Evolutionary conservation across 2,329 filamentous ascomycete genomes (phyloP).

Genomic region (Alternaria solani): DNA sequence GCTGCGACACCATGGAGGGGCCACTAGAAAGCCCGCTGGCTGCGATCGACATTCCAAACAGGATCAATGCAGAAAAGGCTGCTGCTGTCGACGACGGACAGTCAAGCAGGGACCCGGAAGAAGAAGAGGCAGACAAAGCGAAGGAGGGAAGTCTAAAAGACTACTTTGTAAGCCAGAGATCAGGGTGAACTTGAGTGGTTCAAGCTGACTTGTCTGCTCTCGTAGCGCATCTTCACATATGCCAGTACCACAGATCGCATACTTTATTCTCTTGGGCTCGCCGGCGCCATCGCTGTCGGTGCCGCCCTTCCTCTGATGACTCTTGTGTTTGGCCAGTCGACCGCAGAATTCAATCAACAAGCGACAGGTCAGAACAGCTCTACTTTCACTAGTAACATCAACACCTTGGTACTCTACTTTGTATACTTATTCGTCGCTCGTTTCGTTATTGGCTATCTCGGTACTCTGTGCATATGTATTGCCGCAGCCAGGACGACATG

Average conservation of each 20-base stretch:
- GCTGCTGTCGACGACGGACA: neutral
- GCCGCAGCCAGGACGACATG: slow-evolving; percentile 54
- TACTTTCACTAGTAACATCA: slow-evolving; percentile 15
- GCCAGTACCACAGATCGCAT: slow-evolving; percentile 12
- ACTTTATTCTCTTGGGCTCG: slow-evolving; percentile 11
- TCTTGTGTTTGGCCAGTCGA: slow-evolving; percentile 29
- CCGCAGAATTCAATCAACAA: slow-evolving; percentile 24
- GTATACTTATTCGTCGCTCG: slow-evolving; percentile 31
- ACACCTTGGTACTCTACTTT: slow-evolving; percentile 32
- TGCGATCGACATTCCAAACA: neutral
- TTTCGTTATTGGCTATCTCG: slow-evolving; percentile 72
- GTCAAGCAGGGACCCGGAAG: neutral
- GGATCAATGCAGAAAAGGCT: neutral
- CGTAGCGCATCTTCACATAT: slow-evolving; percentile 21
- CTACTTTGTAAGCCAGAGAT: slow-evolving; percentile 3
- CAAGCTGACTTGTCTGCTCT: neutral
- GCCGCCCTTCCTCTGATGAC: slow-evolving; percentile 80
- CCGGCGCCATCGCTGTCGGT: slow-evolving; percentile 68
- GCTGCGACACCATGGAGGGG: neutral
- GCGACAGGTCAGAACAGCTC: slow-evolving; percentile 13
- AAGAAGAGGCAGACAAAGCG: neutral
- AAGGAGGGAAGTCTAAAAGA: slow-evolving; percentile 3
- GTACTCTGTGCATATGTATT: slow-evolving; percentile 85
- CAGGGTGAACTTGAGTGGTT: neutral
- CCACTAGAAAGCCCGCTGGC: neutral